Evolutionary conservation across 2,329 filamentous ascomycete genomes (phyloP).

Genomic region (Diaporthe ampelina): DNA sequence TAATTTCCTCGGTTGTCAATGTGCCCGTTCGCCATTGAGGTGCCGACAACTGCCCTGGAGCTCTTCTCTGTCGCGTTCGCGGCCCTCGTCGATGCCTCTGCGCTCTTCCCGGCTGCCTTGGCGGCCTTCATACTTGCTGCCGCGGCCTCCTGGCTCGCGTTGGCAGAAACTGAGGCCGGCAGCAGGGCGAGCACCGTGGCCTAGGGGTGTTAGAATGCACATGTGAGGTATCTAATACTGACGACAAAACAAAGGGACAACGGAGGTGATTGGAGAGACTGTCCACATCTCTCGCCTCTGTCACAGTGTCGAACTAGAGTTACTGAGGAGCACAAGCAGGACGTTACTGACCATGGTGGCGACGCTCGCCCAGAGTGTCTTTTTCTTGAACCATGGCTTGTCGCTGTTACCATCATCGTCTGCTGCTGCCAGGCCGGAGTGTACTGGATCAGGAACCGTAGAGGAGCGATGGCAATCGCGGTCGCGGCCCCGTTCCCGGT

Average conservation of each 20-base stretch:
- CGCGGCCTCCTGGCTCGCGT: constrained; percentile 32
- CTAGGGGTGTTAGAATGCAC: neutral
- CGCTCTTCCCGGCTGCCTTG: constrained; percentile 27
- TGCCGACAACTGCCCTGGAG: constrained; percentile 30
- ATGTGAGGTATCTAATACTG: neutral
- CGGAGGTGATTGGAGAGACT: neutral
- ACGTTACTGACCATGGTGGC: constrained; percentile 15
- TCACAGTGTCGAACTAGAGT: neutral
- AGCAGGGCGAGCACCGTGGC: constrained; percentile 31
- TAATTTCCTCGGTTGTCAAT: constrained; percentile 29
- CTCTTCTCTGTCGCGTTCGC: constrained; percentile 33
- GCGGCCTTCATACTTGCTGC: constrained; percentile 33
- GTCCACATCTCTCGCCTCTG: neutral
- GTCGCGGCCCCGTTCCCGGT: constrained; percentile 4
- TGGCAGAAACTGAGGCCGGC: constrained; percentile 28
- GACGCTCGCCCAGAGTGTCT: constrained; percentile 34
- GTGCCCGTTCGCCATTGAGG: constrained; percentile 31
- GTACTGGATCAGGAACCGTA: neutral
- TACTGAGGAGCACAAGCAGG: neutral
- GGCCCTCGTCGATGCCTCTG: constrained; percentile 23
- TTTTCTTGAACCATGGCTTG: constrained; percentile 38
- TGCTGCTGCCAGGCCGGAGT: neutral
- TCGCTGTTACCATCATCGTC: constrained; percentile 14
- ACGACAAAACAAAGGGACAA: neutral
- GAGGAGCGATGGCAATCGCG: constrained; percentile 6